Evolutionary conservation across 108 stramenopile genomes (phyloP), one percentile per base, ranked within the genome.

Genomic region (Skeletonema menzelii): DNA sequence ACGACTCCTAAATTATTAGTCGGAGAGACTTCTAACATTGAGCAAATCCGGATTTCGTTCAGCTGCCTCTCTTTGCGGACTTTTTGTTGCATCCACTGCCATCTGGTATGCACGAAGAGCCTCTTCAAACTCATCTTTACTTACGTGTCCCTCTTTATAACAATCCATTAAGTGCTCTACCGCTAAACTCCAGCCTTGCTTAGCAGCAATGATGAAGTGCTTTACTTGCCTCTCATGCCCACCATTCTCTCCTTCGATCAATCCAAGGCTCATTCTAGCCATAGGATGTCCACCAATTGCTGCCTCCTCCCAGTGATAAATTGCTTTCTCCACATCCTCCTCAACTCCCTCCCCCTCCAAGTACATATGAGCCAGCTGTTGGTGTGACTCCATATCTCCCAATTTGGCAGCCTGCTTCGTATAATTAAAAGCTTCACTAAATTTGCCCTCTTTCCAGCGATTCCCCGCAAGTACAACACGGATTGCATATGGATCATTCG

Each of bases 11-110:
- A 3, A 30, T 30, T 31, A 31, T 31, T 0, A 31, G 30, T 31
- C 5, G 5, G 4, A 5, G 30, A 4, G 30, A 5, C 5, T 31
- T 31, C 34, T 35, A 8, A 35, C 8, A 35, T 40, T 40, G 38
- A 40, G 38, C 2, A 15, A 40, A 3, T 15, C 38, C 15, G 2
- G 13, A 40, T 40, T 40, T 40, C 38, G 38, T 40, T 15, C 8
- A 13, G 56, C 56, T 57, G 12, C 27, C 56, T 57, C 56, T 19
- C 56, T 57, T 31, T n/a, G 12, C 12, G 56, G 26, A 19, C 56
- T 57, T 22, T 57, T 57, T 57, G 56, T 57, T 31, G 56, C 56
- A 57, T 57, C 56, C 2, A 57, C 56, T 2, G 56, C 56, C 3
- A 5, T 31, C 56, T 31, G 27, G 22, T 57, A 31, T 3, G 56